Base-by-base conservation (phyloP, 2,329 filamentous ascomycete species). In the Aspergillus carbonarius region DNA sequence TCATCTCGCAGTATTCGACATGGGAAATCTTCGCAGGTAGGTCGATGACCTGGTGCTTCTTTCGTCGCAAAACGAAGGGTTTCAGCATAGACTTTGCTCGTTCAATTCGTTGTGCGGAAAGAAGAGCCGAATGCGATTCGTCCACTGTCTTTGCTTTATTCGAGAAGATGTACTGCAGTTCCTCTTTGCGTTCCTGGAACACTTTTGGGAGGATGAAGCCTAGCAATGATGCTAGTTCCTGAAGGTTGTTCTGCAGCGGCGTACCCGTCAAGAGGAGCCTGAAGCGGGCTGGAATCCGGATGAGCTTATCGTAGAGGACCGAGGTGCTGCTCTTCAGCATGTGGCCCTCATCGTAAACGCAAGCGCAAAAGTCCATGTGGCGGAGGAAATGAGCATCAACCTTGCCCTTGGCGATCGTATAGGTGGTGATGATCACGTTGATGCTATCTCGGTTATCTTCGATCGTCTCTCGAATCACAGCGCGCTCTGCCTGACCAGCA, bases 301-400 rank as follows among this genome's bases (percentile, higher is more conserved):
- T 87, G 54, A 98, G 81, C 60, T 90, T 88, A 68, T 86, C 85
- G 74, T 97, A 97, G 5, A 91, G 83, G 54, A 90, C 86, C 0
- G 93, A 96, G 48, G 88, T 87, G 2, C 88, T 88, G 71, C 96
- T 98, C 78, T 96, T 96, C 73, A 99, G 80, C 69, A 91, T 88
- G 75, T 99, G 95, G 0, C 93, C 95, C 76, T 99, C 95, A 70
- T 99, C 95, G 69, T 92, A 99, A 10, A 99, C 88, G 66, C 84
- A 87, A 27, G 76, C 78, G 58, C 72, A 72, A 69, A 90, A 87
- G 54, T 80, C 79, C 63, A 87, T 79, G 25, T 78, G 81, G 42
- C 85, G 81, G 59, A 91, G 76, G 70, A 90, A 91, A 20, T 79
- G 79, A 51, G 84, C 83, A 69, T 91, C 88, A 4, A 81, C 75